These are phyloP conservation scores for Coprinopsis strossmayeri DNA, from an alignment of 768 basidiomycete species.

Conservation along the genomic window DNA sequence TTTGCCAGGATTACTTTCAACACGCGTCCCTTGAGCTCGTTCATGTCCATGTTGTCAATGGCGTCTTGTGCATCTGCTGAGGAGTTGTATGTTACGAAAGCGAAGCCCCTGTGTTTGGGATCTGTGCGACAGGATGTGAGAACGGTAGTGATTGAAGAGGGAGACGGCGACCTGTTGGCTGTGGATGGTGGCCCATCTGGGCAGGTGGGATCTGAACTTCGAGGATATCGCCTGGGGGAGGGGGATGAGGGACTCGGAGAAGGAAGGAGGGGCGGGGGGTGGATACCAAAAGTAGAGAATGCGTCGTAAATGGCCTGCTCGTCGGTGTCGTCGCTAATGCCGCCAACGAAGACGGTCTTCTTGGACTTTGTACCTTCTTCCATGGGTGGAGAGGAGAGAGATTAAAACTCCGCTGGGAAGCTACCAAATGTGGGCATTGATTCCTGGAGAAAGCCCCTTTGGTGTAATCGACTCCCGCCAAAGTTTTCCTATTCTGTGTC, in stretches of 20 bases:
- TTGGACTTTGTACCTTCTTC: slow-evolving; percentile 82
- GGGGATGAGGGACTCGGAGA: too few relatives aligned
- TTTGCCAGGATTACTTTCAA: slow-evolving; percentile 82
- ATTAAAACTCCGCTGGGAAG: slow-evolving; percentile 24
- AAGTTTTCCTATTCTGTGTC: neutral
- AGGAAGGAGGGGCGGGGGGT: too few relatives aligned
- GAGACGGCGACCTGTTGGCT: slow-evolving; percentile 24
- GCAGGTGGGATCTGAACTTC: slow-evolving; percentile 87
- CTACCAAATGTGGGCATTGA: neutral
- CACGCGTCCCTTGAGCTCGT: slow-evolving; percentile 73
- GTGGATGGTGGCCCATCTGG: slow-evolving; percentile 58
- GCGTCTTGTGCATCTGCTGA: slow-evolving; percentile 88
- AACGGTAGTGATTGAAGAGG: neutral
- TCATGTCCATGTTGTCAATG: slow-evolving; percentile 98
- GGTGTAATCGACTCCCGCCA: neutral
- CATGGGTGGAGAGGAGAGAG: slow-evolving; percentile 33
- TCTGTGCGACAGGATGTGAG: slow-evolving; percentile 30
- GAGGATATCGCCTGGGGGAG: slow-evolving; percentile 78
- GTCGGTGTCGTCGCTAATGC: slow-evolving; percentile 78
- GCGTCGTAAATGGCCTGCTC: slow-evolving; percentile 68
- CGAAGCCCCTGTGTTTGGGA: slow-evolving; percentile 88
- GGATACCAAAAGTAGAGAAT: slow-evolving; percentile 92
- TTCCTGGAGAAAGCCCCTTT: neutral
- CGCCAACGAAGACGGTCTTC: slow-evolving; percentile 82
- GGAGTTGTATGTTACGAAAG: slow-evolving; percentile 82